phyloP scores from a whole-genome alignment of 2,329 filamentous ascomycete genomes.

The Cryphonectria naterciae region DNA sequence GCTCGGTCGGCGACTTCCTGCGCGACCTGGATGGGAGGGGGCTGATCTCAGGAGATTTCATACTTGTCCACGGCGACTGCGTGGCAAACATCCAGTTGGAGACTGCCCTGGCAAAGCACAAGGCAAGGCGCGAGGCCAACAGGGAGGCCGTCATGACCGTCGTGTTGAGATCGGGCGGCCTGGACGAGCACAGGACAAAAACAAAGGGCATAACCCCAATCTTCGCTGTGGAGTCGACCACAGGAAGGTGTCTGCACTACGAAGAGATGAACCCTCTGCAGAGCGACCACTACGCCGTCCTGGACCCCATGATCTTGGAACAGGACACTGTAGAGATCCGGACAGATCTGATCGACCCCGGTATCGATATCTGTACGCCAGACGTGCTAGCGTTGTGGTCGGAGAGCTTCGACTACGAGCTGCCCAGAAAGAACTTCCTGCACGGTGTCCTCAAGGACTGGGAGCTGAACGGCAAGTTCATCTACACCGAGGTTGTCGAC shows the following conservation, averaged over 20 bases:
- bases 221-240: constrained; percentile 83
- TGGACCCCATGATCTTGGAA: constrained; percentile 81
- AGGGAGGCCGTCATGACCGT: constrained; percentile 99
- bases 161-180: constrained; percentile 78
- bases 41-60: constrained; percentile 86
- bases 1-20: constrained; percentile 90
- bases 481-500: constrained; percentile 84
- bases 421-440: constrained; percentile 74
- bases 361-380: constrained; percentile 96
- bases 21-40: constrained; percentile 87
- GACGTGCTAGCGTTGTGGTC: constrained; percentile 95
- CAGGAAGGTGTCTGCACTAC: constrained; percentile 86
- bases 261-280: constrained; percentile 81
- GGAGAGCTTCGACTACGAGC: constrained; percentile 88
- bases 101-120: constrained; percentile 75
- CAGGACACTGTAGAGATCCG: constrained; percentile 78
- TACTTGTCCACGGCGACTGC: constrained; percentile 90
- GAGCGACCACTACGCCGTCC: constrained; percentile 65
- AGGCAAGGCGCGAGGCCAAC: constrained; percentile 77
- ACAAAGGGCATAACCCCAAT: constrained; percentile 74
- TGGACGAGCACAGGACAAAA: constrained; percentile 73
- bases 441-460: constrained; percentile 93
- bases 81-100: constrained; percentile 90
- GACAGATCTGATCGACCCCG: constrained; percentile 87
- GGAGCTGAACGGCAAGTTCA: constrained; percentile 95